A percentile compares a stretch with the other conserved stretches of the same genome.
phyloP scores from a whole-genome alignment of 1,284 basidiomycete genomes.

The Ceratobasidium sp. region DNA sequence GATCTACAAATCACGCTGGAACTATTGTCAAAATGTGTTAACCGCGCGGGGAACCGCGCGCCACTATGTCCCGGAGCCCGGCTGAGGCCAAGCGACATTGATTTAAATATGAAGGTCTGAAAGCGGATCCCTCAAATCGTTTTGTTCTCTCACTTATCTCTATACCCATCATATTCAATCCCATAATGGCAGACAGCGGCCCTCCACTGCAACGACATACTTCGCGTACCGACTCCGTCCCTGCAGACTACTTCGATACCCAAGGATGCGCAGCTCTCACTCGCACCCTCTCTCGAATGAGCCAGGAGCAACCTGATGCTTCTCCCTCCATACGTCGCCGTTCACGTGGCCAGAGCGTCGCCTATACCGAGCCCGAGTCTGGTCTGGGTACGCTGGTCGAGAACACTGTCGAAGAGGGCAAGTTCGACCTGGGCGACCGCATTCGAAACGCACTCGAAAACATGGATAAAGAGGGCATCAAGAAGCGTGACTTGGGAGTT shows the following conservation, averaged over 20 bases:
- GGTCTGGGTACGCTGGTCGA: constrained; percentile 33
- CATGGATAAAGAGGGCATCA: constrained; percentile 48
- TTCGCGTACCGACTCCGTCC: constrained; percentile 29
- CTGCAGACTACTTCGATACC: constrained; percentile 30
- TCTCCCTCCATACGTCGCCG: not conserved
- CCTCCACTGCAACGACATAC: constrained; percentile 6
- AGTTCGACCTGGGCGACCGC: constrained; percentile 32
- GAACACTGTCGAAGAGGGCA: constrained; percentile 26
- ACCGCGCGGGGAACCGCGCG: constrained; percentile 6
- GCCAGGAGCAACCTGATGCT: constrained; percentile 20
- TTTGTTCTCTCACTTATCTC: not conserved
- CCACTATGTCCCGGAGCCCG: constrained; percentile 2
- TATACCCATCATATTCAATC: not conserved
- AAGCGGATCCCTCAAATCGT: not conserved
- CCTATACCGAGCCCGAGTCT: constrained; percentile 13
- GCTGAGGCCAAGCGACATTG: not conserved
- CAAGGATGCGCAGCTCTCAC: constrained; percentile 39
- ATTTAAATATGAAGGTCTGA: not conserved
- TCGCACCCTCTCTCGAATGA: constrained; percentile 34
- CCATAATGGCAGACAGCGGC: constrained; percentile 14
- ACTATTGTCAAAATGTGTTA: not conserved
- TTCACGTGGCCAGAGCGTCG: not conserved
- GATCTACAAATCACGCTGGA: not conserved
- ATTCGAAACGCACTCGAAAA: constrained; percentile 22
- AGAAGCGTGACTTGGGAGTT: constrained; percentile 47